Conservation (phyloP, 306 rosid genomes). For the Geum urbanum region DNA sequence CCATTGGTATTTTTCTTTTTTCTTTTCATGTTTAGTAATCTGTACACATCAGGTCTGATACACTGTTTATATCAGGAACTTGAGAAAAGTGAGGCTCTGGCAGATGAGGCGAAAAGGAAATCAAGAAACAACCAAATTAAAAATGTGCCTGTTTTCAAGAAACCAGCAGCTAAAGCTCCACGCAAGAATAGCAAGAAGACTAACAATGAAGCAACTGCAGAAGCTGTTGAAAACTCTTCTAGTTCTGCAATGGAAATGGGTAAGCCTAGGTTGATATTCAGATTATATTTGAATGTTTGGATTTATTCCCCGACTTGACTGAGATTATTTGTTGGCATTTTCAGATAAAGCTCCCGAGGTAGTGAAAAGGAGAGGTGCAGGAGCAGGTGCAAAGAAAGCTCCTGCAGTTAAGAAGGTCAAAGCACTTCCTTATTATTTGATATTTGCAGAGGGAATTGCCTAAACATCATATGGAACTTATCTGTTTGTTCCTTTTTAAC, state of each 20-base stretch:
- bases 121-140: slow-evolving; percentile 41
- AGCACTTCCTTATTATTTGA: neutral
- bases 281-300: neutral
- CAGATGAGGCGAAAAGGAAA: slow-evolving; percentile 51
- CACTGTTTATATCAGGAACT: slow-evolving; percentile 47
- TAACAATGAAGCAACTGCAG: slow-evolving; percentile 44
- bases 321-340: slow-evolving; percentile 3
- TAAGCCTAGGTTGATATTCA: slow-evolving; percentile 24
- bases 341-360: slow-evolving; percentile 50
- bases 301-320: neutral
- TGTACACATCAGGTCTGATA: neutral
- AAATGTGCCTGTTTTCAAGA: slow-evolving; percentile 28
- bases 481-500: neutral
- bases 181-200: slow-evolving; percentile 66
- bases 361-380: slow-evolving; percentile 56
- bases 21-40: neutral
- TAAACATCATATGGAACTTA: neutral
- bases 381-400: slow-evolving; percentile 46
- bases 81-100: slow-evolving; percentile 51
- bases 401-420: slow-evolving; percentile 49
- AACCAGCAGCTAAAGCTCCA: slow-evolving; percentile 53
- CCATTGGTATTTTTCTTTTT: neutral
- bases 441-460: neutral
- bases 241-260: slow-evolving; percentile 63
- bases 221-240: slow-evolving; percentile 27